phyloP scores from a whole-genome alignment of 2,329 filamentous ascomycete species.

The Pseudocercospora macadamiae region DNA sequence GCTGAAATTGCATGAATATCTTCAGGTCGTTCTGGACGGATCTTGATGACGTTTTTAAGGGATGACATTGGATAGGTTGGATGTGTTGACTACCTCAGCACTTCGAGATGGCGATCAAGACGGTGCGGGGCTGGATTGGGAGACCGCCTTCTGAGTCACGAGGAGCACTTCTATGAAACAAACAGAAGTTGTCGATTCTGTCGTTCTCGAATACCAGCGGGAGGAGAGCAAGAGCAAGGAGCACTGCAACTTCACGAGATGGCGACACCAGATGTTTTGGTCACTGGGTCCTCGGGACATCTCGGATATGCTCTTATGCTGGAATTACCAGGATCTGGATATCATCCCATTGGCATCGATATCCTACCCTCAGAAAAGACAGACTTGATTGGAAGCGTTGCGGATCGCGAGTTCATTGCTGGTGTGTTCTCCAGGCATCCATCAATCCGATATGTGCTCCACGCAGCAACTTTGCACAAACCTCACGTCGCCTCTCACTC shows the following conservation, averaged over 20 bases:
- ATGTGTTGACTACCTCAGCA: background rate
- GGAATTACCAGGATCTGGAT: constrained; percentile 16
- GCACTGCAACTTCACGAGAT: background rate
- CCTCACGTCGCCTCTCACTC: constrained; percentile 25
- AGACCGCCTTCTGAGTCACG: background rate
- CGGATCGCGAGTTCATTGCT: constrained; percentile 16
- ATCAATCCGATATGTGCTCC: constrained; percentile 21
- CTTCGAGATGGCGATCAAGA: background rate
- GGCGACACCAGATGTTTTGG: constrained; percentile 19
- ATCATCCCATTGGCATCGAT: constrained; percentile 23
- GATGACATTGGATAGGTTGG: background rate
- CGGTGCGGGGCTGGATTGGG: background rate
- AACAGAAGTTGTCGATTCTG: too few relatives aligned
- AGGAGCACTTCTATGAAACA: too few relatives aligned
- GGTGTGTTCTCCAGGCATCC: constrained; percentile 11
- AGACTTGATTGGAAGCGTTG: constrained; percentile 15
- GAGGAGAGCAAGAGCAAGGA: background rate
- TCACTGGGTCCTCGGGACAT: constrained; percentile 26
- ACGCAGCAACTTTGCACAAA: constrained; percentile 28
- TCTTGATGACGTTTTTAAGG: background rate
- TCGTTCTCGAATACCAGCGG: background rate
- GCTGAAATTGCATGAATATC: background rate
- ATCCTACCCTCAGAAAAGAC: constrained; percentile 19
- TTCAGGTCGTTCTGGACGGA: background rate
- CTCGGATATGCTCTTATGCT: constrained; percentile 27